These are phyloP conservation scores for Hericium coralloides DNA, from an alignment of 768 basidiomycete genomes.

Conservation along the genomic window DNA sequence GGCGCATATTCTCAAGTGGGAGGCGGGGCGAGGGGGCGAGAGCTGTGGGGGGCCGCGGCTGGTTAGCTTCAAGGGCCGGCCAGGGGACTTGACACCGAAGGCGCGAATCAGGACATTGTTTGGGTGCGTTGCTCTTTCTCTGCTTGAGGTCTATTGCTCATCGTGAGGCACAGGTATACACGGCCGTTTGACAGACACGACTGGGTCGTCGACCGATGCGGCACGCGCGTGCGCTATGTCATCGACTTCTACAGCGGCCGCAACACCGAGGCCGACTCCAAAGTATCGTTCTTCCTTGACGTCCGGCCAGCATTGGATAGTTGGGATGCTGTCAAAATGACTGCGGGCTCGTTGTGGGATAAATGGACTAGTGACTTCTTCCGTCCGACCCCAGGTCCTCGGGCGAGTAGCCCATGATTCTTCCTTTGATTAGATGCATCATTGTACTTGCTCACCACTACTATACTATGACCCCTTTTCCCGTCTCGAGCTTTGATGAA, in stretches of 20 bases:
- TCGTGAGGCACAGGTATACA: slow-evolving; percentile 53
- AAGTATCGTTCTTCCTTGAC: slow-evolving; percentile 87
- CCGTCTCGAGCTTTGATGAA: too few species aligned
- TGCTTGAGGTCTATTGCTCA: background rate
- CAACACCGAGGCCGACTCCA: slow-evolving; percentile 33
- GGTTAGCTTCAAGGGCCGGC: slow-evolving; percentile 86
- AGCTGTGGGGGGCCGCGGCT: slow-evolving; percentile 74
- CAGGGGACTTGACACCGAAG: slow-evolving; percentile 69
- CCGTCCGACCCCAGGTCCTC: background rate
- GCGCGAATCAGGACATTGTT: slow-evolving; percentile 76
- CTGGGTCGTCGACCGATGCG: slow-evolving; percentile 94
- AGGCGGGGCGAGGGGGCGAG: slow-evolving; percentile 66
- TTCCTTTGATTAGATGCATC: background rate
- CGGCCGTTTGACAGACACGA: slow-evolving; percentile 97
- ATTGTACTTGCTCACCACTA: background rate
- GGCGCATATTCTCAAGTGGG: slow-evolving; percentile 48
- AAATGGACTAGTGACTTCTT: slow-evolving; percentile 15
- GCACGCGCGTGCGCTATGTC: slow-evolving; percentile 81
- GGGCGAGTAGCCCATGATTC: background rate
- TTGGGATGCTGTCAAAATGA: slow-evolving; percentile 90
- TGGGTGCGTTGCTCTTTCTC: slow-evolving; percentile 49
- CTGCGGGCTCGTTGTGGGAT: slow-evolving; percentile 49
- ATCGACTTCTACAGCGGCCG: slow-evolving; percentile 97
- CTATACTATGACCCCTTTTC: too few species aligned
- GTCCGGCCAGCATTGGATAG: slow-evolving; percentile 89